Evolutionary conservation across 1,139 yeast species (phyloP), one percentile per base, ranked within the genome.

Genomic region (Candida sojae): DNA sequence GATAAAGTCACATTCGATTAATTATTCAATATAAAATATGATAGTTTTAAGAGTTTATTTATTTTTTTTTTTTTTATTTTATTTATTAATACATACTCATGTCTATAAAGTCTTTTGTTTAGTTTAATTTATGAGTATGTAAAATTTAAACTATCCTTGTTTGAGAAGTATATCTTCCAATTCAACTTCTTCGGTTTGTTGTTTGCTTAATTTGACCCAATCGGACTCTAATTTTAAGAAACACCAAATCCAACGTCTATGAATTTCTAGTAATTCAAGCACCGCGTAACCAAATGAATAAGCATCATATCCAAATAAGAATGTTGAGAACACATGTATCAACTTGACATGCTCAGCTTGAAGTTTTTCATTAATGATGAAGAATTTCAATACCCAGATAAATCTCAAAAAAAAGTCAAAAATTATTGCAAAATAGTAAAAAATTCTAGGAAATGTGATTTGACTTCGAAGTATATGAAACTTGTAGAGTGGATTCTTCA

Each of bases 181-280:
- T 49, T 62, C 63, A 33, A 66, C 56, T 36, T 57, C 62, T 46
- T 61, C 62, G 29, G 61, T 53, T 40, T 59, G 62, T 12, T 42
- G 41, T 13, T 45, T 44, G 40, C 57, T 61, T 31, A 69, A 54
- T 60, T 79, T 80, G 50, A 75, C 62, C 67, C 76, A 85, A 63
- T 92, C 97, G 36, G 88, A 80, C 58, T 92, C 97, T 31, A 91
- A 70, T 62, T 95, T 86, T 60, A 92, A 72, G 57, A 89, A 81
- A 45, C 92, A 82, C 99, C 99, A 93, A 50, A 90, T 68, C 83
- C 93, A 89, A 57, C 99, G 77, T 66, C 99, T 77, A 9, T 84
- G 57, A 9, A 93, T 75, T 63, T 93, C 99, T 47, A 91, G 67
- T 8, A 81, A 59, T 59, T 92, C 96, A 45, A 89, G 66, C 6